Base-by-base conservation (phyloP, 257 asterid species). In the Nicotiana otophora region DNA sequence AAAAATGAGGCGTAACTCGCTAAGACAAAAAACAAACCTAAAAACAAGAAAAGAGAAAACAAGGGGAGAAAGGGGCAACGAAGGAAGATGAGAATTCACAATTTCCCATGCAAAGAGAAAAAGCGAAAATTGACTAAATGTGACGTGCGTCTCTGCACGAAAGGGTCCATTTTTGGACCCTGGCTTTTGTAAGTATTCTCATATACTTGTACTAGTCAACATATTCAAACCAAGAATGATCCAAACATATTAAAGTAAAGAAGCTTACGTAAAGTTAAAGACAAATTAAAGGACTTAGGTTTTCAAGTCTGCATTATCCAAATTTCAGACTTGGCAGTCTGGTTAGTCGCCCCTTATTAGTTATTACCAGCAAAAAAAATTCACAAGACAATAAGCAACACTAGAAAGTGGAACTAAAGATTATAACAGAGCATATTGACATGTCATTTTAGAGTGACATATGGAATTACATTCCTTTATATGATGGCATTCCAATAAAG, bases 31-130 rank as follows among this genome's bases (percentile, higher is more conserved):
- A 23, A 12, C 26, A 4, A 42, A 65, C 2, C 4, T 39, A 42
- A 42, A 39, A 42, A 42, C 36, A 1, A 72, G 1, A 72, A 10
- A 12, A 7, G 11, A 69, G 11, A 12, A 30, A 64, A 5, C 5
- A 28, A 2, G n/a, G 28, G 26, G 28, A 58, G 26, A 19, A 58
- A n/a, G 11, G 64, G 26, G 28, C 2, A 58, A 58, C 2, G 26
- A 64, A 28, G 39, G 31, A 72, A 74, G 23, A 26, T 12, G 42
- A 48, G 42, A 74, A 74, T 48, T 74, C 80, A 74, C 80, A 74
- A 74, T 26, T 74, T 74, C 80, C 80, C 42, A 74, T 74, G 80
- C 80, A 48, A 46, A 30, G 74, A 65, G n/a, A 65, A 31, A n/a
- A 65, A 74, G 42, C 7, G 26, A 48, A 74, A 74, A 6, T 74